Percentiles rank a stretch among this genome's conserved stretches.
phyloP scores from a whole-genome alignment of 208 protist species.

The Crithidia fasciculata region DNA sequence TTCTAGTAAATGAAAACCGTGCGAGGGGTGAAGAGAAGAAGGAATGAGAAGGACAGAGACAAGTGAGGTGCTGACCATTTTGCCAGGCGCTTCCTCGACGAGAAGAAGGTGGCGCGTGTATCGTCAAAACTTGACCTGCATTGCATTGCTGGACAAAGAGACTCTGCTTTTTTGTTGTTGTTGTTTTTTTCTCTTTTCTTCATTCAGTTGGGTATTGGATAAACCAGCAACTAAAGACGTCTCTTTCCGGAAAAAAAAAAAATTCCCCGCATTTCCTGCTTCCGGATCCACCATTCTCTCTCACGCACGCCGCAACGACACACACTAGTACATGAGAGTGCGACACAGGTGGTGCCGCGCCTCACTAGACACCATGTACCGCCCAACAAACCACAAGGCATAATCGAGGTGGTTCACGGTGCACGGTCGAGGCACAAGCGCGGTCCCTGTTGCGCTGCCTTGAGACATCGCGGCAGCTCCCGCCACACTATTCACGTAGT shows the following conservation, averaged over 20 bases:
- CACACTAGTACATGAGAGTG: constrained; percentile 66
- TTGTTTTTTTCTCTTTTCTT: background rate
- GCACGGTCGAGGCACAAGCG: background rate
- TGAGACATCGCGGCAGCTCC: background rate
- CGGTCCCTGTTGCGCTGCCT: too few species aligned
- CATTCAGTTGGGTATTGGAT: background rate
- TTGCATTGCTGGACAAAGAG: too few species aligned
- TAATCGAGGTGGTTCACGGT: constrained; percentile 60
- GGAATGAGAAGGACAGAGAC: background rate
- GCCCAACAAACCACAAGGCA: constrained; percentile 80
- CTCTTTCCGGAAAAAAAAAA: too few species aligned
- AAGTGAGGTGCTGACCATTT: background rate
- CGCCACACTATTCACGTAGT: constrained; percentile 31
- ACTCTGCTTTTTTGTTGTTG: background rate
- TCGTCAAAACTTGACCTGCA: too few species aligned
- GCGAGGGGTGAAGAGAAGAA: background rate
- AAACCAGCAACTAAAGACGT: background rate
- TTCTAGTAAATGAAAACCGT: background rate
- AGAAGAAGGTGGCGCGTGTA: too few species aligned
- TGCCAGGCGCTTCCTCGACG: too few species aligned
- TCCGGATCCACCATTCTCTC: background rate
- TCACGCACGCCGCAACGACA: too few species aligned
- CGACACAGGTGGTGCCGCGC: constrained; percentile 69
- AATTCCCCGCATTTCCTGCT: background rate
- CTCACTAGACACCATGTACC: constrained; percentile 38